phyloP scores from a whole-genome alignment of 371 early-diverging fungal genomes.

The Blyttiomyces sp. region DNA sequence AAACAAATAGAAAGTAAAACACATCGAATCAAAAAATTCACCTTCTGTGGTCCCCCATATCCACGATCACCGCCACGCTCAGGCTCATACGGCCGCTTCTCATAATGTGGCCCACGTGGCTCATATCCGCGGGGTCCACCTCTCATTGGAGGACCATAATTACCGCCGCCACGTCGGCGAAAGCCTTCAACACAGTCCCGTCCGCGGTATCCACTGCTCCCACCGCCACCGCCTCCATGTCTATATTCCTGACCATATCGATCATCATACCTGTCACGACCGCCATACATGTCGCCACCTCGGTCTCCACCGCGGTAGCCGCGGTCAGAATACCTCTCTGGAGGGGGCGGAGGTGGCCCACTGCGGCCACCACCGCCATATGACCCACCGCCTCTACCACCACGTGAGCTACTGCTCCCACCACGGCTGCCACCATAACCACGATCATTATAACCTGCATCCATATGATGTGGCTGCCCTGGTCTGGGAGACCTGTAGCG shows the following conservation, averaged over 20 bases:
- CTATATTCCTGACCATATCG: no score
- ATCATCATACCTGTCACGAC: no score
- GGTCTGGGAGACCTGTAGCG: no score
- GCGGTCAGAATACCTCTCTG: neutral
- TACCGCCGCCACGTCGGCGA: neutral
- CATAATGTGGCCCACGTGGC: neutral
- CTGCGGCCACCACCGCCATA: neutral
- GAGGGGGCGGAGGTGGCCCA: neutral
- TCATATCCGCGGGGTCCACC: conserved; percentile 10
- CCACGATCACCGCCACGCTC: no score
- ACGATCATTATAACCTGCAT: neutral
- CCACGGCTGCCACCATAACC: neutral
- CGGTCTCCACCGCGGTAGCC: neutral
- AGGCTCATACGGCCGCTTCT: neutral
- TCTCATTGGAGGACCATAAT: neutral
- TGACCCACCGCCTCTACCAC: neutral
- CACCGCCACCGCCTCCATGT: no score
- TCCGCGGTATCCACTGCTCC: no score
- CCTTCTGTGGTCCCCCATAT: no score
- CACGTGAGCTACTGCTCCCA: neutral
- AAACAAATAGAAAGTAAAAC: neutral
- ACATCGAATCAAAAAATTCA: neutral
- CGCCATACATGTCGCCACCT: neutral
- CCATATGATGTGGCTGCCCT: no score
- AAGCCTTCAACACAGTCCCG: no score